Conservation (phyloP, 2,329 filamentous ascomycete species). For the Xylariaceae sp. region DNA sequence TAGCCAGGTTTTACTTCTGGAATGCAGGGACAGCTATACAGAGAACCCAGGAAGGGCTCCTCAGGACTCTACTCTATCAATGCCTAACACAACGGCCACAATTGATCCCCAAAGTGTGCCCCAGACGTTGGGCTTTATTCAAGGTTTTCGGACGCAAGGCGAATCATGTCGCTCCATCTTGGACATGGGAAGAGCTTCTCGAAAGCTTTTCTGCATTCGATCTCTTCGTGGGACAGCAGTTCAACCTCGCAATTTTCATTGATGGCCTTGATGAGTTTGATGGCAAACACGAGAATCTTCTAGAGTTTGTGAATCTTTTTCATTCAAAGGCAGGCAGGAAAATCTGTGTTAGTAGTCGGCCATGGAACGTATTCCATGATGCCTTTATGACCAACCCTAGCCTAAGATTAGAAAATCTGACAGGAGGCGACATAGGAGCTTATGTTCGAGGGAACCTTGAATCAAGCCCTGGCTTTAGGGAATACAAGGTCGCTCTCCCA, state of each 20-base stretch:
- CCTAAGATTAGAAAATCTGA: slow-evolving; percentile 34
- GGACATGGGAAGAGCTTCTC: slow-evolving; percentile 3
- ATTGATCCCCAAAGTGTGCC: background rate
- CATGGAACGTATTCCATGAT: slow-evolving; percentile 33
- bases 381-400: slow-evolving; percentile 25
- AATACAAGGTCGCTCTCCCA: background rate
- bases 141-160: background rate
- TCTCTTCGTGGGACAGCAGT: background rate
- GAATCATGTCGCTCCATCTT: background rate
- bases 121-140: slow-evolving; percentile 7
- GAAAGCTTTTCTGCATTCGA: background rate
- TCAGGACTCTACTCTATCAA: slow-evolving; percentile 12
- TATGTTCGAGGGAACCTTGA: slow-evolving; percentile 31
- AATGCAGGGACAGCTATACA: slow-evolving; percentile 11
- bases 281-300: background rate
- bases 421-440: slow-evolving; percentile 30
- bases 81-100: background rate
- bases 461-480: background rate
- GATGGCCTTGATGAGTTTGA: slow-evolving; percentile 5
- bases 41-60: slow-evolving; percentile 1
- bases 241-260: slow-evolving; percentile 12
- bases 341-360: slow-evolving; percentile 36
- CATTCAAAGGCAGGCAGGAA: slow-evolving; percentile 20
- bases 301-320: background rate
- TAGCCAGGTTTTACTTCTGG: slow-evolving; percentile 14